A percentile compares a stretch with the other conserved stretches of the same genome.
These are phyloP conservation scores for Aspergillus felis DNA, from an alignment of 2,329 filamentous ascomycete genomes.

Conservation along the genomic window DNA sequence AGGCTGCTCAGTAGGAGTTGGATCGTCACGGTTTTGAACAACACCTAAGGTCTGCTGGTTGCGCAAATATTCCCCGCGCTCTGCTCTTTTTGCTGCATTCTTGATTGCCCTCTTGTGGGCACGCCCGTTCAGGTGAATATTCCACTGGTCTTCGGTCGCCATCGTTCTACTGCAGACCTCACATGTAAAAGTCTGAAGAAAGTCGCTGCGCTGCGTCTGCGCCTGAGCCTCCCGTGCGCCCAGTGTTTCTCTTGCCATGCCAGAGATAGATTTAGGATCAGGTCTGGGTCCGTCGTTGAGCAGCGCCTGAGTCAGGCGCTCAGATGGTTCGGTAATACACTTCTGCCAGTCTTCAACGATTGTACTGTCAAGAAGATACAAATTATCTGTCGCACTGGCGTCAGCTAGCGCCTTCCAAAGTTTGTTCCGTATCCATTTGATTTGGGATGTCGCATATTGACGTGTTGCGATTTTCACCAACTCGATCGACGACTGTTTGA, in stretches of 20 bases:
- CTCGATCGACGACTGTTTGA: slow-evolving; percentile 62
- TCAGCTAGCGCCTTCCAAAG: slow-evolving; percentile 65
- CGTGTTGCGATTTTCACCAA: slow-evolving; percentile 77
- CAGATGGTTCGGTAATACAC: slow-evolving; percentile 63
- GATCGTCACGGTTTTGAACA: background rate
- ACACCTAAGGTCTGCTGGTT: slow-evolving; percentile 12
- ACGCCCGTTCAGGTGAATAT: slow-evolving; percentile 52
- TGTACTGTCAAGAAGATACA: slow-evolving; percentile 81
- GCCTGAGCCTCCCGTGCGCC: slow-evolving; percentile 52
- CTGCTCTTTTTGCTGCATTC: slow-evolving; percentile 24
- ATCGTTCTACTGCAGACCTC: slow-evolving; percentile 62
- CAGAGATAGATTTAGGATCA: slow-evolving; percentile 54
- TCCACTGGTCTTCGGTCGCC: slow-evolving; percentile 56
- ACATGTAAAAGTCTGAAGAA: slow-evolving; percentile 56
- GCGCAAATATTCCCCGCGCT: slow-evolving; percentile 32
- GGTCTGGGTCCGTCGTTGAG: slow-evolving; percentile 56
- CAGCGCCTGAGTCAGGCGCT: slow-evolving; percentile 60
- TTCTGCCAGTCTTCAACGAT: slow-evolving; percentile 59
- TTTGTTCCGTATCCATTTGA: slow-evolving; percentile 83
- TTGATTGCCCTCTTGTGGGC: slow-evolving; percentile 58
- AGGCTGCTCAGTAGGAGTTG: background rate
- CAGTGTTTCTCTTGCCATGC: slow-evolving; percentile 54
- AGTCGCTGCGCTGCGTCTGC: slow-evolving; percentile 43
- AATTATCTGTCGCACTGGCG: slow-evolving; percentile 49
- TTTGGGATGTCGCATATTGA: slow-evolving; percentile 81